phyloP scores from a whole-genome alignment of 2,329 filamentous ascomycete species.

The Atkinsonella hypoxylon region DNA sequence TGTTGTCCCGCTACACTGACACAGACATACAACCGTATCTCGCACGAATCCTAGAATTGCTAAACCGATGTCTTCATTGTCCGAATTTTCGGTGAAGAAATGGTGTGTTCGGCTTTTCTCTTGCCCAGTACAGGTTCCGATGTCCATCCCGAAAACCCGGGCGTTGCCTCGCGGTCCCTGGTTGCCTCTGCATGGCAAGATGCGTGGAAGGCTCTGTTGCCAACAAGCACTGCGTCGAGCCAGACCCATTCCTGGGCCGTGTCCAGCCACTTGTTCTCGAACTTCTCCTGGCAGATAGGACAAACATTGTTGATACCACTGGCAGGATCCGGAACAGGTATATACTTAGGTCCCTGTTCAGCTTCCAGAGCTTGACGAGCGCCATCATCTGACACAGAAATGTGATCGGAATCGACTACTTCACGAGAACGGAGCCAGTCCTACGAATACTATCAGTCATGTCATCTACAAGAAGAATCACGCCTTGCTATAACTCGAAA shows the following conservation, averaged over 20 bases:
- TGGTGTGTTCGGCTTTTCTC: slow-evolving; percentile 57
- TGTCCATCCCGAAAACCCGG: slow-evolving; percentile 33
- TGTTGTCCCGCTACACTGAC: neutral
- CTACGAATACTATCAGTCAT: slow-evolving; percentile 24
- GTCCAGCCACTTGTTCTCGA: slow-evolving; percentile 84
- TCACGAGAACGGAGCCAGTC: slow-evolving; percentile 88
- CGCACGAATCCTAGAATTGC: neutral
- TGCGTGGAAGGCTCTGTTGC: slow-evolving; percentile 73
- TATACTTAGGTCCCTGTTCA: slow-evolving; percentile 47
- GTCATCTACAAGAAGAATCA: no score
- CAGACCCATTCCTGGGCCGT: slow-evolving; percentile 95
- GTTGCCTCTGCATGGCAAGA: slow-evolving; percentile 79
- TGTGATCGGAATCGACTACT: slow-evolving; percentile 53
- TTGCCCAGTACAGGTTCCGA: slow-evolving; percentile 60
- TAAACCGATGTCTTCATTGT: slow-evolving; percentile 23
- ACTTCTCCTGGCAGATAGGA: slow-evolving; percentile 90
- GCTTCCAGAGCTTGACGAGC: slow-evolving; percentile 23
- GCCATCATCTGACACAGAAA: slow-evolving; percentile 21
- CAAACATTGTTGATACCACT: slow-evolving; percentile 66
- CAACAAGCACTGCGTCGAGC: slow-evolving; percentile 74
- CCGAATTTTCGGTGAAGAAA: slow-evolving; percentile 25
- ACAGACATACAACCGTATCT: neutral
- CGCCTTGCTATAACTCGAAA: neutral
- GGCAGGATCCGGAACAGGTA: slow-evolving; percentile 72
- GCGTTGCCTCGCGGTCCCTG: slow-evolving; percentile 44